Conservation (phyloP, 805 yeast genomes). For the Peterozyma xylosa region DNA sequence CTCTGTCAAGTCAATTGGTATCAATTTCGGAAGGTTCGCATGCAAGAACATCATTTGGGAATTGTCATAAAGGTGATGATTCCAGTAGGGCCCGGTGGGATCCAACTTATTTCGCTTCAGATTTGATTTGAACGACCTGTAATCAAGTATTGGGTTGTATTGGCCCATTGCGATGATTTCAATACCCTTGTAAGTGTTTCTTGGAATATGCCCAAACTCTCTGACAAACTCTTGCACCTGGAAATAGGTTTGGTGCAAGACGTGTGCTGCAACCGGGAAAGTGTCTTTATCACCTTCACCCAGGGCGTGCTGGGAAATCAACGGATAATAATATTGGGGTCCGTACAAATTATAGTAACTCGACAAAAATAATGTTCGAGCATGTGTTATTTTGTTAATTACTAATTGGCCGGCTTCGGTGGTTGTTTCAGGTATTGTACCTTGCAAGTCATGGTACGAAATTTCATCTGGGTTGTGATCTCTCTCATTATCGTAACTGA, state of each 20-base stretch:
- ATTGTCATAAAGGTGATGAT: slow-evolving; percentile 11
- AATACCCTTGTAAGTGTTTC: slow-evolving; percentile 17
- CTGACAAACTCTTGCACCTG: slow-evolving; percentile 48
- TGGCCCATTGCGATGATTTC: slow-evolving; percentile 37
- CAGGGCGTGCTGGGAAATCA: slow-evolving; percentile 64
- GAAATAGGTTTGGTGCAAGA: slow-evolving; percentile 36
- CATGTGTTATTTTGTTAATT: slow-evolving; percentile 51
- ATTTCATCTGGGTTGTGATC: slow-evolving; percentile 21
- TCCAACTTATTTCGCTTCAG: slow-evolving; percentile 4
- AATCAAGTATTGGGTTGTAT: slow-evolving; percentile 30
- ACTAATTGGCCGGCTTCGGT: slow-evolving; percentile 67
- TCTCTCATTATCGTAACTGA: no score
- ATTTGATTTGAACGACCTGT: slow-evolving; percentile 16
- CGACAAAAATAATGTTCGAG: slow-evolving; percentile 49
- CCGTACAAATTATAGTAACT: slow-evolving; percentile 63
- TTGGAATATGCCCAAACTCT: slow-evolving; percentile 34
- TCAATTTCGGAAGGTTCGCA: slow-evolving; percentile 51
- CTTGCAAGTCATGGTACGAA: slow-evolving; percentile 53
- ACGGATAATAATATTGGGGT: slow-evolving; percentile 57
- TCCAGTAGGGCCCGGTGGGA: slow-evolving; percentile 16
- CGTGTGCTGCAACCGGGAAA: slow-evolving; percentile 61
- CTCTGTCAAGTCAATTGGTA: slow-evolving; percentile 13
- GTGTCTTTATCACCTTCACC: slow-evolving; percentile 84
- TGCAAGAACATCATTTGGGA: slow-evolving; percentile 40
- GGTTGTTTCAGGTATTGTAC: slow-evolving; percentile 59